These are phyloP conservation scores for Fragilariopsis cylindrus DNA, from an alignment of 108 stramenopile species.

Conservation along the genomic window DNA sequence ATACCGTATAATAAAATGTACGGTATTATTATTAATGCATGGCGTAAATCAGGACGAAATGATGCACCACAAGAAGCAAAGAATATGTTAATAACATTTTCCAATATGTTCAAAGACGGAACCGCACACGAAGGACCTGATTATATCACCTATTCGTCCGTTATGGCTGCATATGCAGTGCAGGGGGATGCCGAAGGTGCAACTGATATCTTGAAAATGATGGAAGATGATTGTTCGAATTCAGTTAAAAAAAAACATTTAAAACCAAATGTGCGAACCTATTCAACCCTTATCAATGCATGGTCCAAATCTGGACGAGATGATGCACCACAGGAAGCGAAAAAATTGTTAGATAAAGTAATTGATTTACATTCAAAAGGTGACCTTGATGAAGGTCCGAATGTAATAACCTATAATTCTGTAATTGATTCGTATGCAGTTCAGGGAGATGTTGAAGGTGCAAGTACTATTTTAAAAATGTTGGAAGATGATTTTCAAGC, in stretches of 20 bases:
- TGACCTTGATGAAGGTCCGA: constrained; percentile 31
- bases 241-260: neutral
- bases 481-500: constrained; percentile 41
- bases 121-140: neutral
- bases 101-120: neutral
- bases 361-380: constrained; percentile 38
- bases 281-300: constrained; percentile 63
- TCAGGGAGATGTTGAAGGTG: constrained; percentile 26
- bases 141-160: neutral
- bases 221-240: constrained; percentile 4
- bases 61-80: neutral
- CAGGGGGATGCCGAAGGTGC: too few species aligned
- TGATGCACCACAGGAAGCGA: constrained; percentile 58
- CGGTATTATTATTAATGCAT: constrained; percentile 39
- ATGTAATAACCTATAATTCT: constrained; percentile 53
- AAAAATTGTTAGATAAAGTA: constrained; percentile 58
- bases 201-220: constrained; percentile 6
- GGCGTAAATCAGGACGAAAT: constrained; percentile 32
- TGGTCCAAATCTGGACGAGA: constrained; percentile 59
- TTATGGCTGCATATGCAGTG: neutral
- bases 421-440: constrained; percentile 64
- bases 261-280: constrained; percentile 46
- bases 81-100: neutral
- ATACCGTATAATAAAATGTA: too few species aligned
- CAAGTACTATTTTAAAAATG: constrained; percentile 13